phyloP scores from a whole-genome alignment of 2,329 filamentous ascomycete genomes.

The Aspergillus pseudotamarii region DNA sequence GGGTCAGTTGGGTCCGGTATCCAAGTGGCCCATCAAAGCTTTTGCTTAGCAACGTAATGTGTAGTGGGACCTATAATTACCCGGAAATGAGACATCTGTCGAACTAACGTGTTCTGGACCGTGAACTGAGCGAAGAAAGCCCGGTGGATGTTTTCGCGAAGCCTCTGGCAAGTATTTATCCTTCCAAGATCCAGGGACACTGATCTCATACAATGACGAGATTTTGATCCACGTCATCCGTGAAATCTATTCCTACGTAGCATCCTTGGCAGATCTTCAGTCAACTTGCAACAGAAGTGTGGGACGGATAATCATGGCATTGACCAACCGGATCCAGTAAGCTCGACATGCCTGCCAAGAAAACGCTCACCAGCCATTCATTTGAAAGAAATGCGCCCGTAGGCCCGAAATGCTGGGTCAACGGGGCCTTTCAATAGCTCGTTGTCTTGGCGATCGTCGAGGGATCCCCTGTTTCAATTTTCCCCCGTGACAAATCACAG shows the following conservation, averaged over 20 bases:
- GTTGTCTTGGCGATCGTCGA: constrained; percentile 1
- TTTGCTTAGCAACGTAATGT: neutral
- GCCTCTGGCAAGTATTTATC: neutral
- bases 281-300: neutral
- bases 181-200: neutral
- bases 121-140: neutral
- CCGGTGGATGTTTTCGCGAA: neutral
- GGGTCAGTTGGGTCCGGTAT: neutral
- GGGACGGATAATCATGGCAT: neutral
- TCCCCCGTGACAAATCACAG: neutral
- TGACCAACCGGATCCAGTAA: neutral
- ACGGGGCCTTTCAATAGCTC: neutral
- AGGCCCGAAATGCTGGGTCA: neutral
- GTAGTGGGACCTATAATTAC: neutral
- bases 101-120: neutral
- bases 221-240: neutral
- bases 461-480: neutral
- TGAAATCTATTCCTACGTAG: neutral
- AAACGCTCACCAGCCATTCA: neutral
- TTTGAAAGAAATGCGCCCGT: neutral
- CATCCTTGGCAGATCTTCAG: neutral
- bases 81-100: neutral
- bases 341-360: neutral
- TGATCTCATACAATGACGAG: neutral
- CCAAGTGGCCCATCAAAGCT: neutral